Evolutionary conservation across 2,329 filamentous ascomycete genomes (phyloP), one percentile per base, ranked within the genome.

Genomic region (Berkeleyomyces rouxiae): DNA sequence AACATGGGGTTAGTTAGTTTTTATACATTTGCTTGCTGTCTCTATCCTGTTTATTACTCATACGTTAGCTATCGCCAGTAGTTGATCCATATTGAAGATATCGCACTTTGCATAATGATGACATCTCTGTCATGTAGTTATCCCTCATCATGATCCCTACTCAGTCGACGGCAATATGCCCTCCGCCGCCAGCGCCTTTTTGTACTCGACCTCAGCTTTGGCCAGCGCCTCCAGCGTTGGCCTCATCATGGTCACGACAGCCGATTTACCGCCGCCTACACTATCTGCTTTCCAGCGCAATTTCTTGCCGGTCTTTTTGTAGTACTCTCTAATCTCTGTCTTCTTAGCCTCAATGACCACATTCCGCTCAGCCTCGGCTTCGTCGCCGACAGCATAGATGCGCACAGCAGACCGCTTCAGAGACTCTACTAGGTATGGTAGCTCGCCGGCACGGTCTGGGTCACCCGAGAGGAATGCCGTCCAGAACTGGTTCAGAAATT

Each of bases 401-500:
- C 93, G 83, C 65, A 86, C 82, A 63, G 85, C 78, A 0, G 90
- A 92, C 64, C 86, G 83, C 65, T 83, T 82, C 11, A 99, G 78
- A 7, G 90, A 92, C 71, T 95, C 88, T 6, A 87, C 84, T 57
- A 96, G 79, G 66, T 88, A 90, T 5, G 85, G 83, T 11, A 96
- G 79, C 73, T 99, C 92, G 49, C 79, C 79, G 0, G 89, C 88
- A 42, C 89, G 85, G 65, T 89, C 85, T 0, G 88, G 76, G 70
- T 96, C 89, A 11, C 91, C 92, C 0, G 91, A 96, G 36, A 95
- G 79, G 70, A 95, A 99, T 0, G 91, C 84, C 42, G 83, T 81
- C 92, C 92, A 99, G 76, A 99, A 99, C 72, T 97, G 95, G 68
- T 92, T 88, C n/a, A 99, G 77, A 69, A 97, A 99, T 70, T 99